Evolutionary conservation across 768 basidiomycete species (phyloP), one percentile per base, ranked within the genome.

Genomic region (Mycena chlorophos): DNA sequence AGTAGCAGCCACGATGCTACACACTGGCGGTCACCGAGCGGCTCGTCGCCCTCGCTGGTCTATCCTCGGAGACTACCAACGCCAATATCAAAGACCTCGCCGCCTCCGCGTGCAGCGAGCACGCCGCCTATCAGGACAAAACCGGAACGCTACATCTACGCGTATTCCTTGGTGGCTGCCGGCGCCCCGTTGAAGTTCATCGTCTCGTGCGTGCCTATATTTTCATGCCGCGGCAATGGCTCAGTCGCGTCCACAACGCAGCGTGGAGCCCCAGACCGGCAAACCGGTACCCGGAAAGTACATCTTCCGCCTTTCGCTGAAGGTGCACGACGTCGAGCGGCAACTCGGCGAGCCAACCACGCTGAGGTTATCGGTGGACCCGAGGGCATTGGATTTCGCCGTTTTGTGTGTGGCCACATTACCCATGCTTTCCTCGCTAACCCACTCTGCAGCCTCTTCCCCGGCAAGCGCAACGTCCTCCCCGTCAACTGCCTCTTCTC

Each of bases 401-500:
- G 81, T 87, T 19, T 87, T 87, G 86, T 87, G 62, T 20, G 40
- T 43, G 12, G 16, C 22, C 65, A 75, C 73, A 28, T 55, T 31
- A 30, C 51, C 49, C 39, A 52, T 39, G 29, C 40, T 39, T 37
- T 50, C 30, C 28, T 30, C 31, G 3, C 22, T 42, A n/a, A 6
- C 38, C 19, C 27, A 17, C 20, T 27, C 45, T 51, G n/a, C n/a
- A 87, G 85, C 60, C 69, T 78, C 5, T 86, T 85, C 63, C 83
- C 84, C 12, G 85, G 85, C n/a, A 61, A 82, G 81, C 65, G 62
- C 75, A 20, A 76, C 75, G 49, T 57, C 42, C 67, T 84, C 1
- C 85, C 86, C 0, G 69, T 69, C n/a, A 82, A 78, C 0, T 80
- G 77, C 51, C 66, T 86, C 3, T 82, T 74, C 69, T 78, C 80